These are phyloP conservation scores for Eucalyptus viminalis DNA, from an alignment of 345 rosid species.

Conservation along the genomic window DNA sequence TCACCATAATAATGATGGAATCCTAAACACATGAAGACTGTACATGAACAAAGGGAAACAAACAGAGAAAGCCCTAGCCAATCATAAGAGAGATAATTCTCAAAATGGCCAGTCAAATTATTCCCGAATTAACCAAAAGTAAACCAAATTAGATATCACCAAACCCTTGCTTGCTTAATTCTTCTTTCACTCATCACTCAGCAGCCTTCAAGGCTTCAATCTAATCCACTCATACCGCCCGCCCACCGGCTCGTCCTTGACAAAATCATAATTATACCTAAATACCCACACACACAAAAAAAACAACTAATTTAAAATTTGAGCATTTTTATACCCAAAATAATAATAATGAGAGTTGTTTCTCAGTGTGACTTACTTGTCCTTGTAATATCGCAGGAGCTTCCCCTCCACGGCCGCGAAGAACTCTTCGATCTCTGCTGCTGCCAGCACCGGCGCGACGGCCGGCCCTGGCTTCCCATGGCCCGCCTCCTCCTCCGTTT, in stretches of 20 bases:
- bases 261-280: slow-evolving; percentile 24
- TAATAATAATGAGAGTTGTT: background rate
- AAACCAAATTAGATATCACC: background rate
- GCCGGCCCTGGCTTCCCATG: background rate
- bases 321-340: background rate
- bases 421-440: slow-evolving; percentile 38
- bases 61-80: background rate
- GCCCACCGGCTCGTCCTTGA: slow-evolving; percentile 12
- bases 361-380: slow-evolving; percentile 26
- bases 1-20: background rate
- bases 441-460: background rate
- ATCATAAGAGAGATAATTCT: background rate
- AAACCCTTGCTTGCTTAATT: background rate
- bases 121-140: background rate
- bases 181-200: background rate
- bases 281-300: background rate
- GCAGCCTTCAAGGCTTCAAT: slow-evolving; percentile 3
- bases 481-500: background rate
- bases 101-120: background rate
- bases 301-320: background rate
- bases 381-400: slow-evolving; percentile 13
- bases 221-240: slow-evolving; percentile 54
- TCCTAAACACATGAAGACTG: background rate
- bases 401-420: slow-evolving; percentile 35
- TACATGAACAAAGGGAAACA: background rate